These are phyloP conservation scores for Fusarium oligoseptatum DNA, from an alignment of 2,329 filamentous ascomycete genomes.

Conservation along the genomic window DNA sequence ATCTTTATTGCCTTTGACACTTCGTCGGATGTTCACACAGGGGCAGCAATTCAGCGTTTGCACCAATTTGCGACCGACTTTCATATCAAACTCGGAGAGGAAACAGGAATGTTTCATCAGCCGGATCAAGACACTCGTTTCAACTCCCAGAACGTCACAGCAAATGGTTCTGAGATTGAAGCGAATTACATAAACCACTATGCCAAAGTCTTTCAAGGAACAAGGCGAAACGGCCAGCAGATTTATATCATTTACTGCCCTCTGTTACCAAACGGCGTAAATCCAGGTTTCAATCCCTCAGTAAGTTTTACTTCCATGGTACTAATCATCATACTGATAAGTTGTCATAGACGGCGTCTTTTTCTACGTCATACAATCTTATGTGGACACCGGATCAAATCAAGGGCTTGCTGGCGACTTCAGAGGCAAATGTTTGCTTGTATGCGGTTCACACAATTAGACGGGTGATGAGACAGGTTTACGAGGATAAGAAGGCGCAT, in stretches of 20 bases:
- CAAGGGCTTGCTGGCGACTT: constrained; percentile 11
- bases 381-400: constrained; percentile 41
- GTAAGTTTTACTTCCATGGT: constrained; percentile 3
- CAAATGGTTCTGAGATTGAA: background rate
- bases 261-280: constrained; percentile 21
- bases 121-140: fast-evolving
- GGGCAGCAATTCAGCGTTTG: constrained; percentile 30
- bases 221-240: constrained; percentile 2
- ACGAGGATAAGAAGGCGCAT: constrained; percentile 19
- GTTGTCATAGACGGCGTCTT: constrained; percentile 14
- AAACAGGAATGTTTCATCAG: background rate
- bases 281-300: constrained; percentile 27
- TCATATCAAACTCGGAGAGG: constrained; percentile 19
- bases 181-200: constrained; percentile 11
- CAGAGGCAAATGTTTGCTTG: constrained; percentile 20
- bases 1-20: constrained; percentile 39
- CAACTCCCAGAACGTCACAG: fast-evolving
- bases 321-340: background rate
- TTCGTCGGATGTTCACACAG: constrained; percentile 34
- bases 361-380: constrained; percentile 43
- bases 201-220: constrained; percentile 33
- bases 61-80: constrained; percentile 42
- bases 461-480: constrained; percentile 26
- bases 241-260: constrained; percentile 40
- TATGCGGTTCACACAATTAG: constrained; percentile 34